These are phyloP conservation scores for Populus hybrid DNA, from an alignment of 441 rosid species.

Conservation along the genomic window DNA sequence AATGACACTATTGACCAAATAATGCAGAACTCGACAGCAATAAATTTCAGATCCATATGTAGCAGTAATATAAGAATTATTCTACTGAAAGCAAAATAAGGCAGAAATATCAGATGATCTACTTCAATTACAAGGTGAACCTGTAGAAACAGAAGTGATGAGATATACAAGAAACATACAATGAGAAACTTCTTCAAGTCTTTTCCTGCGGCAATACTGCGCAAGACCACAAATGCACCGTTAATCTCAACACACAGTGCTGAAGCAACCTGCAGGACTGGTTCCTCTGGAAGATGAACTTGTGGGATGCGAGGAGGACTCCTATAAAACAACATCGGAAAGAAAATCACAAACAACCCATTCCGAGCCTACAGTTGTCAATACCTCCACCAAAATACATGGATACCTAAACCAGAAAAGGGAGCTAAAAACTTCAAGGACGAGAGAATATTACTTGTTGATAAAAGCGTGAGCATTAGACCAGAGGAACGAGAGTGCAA, in stretches of 20 bases:
- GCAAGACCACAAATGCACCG: constrained; percentile 48
- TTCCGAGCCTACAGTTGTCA: not conserved
- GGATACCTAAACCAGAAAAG: not conserved
- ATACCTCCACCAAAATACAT: not conserved
- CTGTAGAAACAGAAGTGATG: not conserved
- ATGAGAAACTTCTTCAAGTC: constrained; percentile 65
- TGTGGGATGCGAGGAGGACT: constrained; percentile 69
- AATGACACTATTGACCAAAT: too few relatives aligned
- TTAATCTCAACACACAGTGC: constrained; percentile 57
- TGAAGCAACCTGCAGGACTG: constrained; percentile 55
- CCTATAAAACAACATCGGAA: constrained; percentile 33
- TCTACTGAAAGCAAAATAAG: not conserved
- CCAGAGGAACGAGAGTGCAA: constrained; percentile 70
- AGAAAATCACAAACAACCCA: not conserved
- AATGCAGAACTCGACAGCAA: not conserved
- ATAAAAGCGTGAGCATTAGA: constrained; percentile 72
- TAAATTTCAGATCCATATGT: not conserved
- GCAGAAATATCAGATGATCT: not conserved
- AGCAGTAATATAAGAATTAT: not conserved
- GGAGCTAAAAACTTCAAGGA: not conserved
- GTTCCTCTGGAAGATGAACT: constrained; percentile 69
- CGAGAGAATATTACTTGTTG: constrained; percentile 50
- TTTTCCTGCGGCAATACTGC: constrained; percentile 65
- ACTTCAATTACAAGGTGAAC: not conserved
- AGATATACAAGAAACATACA: constrained; percentile 39